Evolutionary conservation across 306 rosid species (phyloP).

Genomic region (Medicago truncatula): DNA sequence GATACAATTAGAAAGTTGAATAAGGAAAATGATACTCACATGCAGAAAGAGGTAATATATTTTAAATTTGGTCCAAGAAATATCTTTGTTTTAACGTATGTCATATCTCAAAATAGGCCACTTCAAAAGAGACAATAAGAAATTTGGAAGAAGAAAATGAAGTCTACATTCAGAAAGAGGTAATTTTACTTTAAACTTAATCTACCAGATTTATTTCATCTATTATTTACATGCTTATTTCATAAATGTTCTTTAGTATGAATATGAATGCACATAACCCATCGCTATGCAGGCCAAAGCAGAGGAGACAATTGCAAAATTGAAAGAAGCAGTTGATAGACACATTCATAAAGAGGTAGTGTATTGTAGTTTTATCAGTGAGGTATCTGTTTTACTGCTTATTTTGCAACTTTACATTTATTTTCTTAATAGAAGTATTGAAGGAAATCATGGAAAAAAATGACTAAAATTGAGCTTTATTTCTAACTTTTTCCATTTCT

Average conservation of each 20-base stretch:
- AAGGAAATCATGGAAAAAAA: constrained; percentile 39
- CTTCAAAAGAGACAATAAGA: constrained; percentile 50
- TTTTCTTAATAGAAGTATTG: background rate
- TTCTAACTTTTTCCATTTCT: constrained; percentile 30
- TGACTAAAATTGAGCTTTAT: constrained; percentile 12
- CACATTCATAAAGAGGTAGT: constrained; percentile 57
- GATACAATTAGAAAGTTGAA: constrained; percentile 49
- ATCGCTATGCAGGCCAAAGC: constrained; percentile 37
- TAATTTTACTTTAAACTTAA: constrained; percentile 39
- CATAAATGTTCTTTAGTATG: constrained; percentile 15
- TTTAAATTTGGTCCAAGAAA: constrained; percentile 27
- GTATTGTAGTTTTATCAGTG: constrained; percentile 25
- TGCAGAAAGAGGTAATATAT: constrained; percentile 54
- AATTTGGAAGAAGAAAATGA: constrained; percentile 54
- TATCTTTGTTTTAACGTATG: constrained; percentile 7
- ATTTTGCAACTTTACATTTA: constrained; percentile 18
- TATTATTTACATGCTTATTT: constrained; percentile 8
- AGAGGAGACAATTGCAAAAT: constrained; percentile 48
- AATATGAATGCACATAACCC: constrained; percentile 13
- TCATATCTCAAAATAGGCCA: constrained; percentile 36
- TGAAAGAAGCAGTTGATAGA: constrained; percentile 51
- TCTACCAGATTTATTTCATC: constrained; percentile 11
- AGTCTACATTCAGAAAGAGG: constrained; percentile 55
- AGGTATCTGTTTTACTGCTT: constrained; percentile 11
- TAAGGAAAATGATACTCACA: constrained; percentile 47